These are phyloP conservation scores for Aspergillus thermomutatus DNA, from an alignment of 2,329 filamentous ascomycete species.

Conservation along the genomic window DNA sequence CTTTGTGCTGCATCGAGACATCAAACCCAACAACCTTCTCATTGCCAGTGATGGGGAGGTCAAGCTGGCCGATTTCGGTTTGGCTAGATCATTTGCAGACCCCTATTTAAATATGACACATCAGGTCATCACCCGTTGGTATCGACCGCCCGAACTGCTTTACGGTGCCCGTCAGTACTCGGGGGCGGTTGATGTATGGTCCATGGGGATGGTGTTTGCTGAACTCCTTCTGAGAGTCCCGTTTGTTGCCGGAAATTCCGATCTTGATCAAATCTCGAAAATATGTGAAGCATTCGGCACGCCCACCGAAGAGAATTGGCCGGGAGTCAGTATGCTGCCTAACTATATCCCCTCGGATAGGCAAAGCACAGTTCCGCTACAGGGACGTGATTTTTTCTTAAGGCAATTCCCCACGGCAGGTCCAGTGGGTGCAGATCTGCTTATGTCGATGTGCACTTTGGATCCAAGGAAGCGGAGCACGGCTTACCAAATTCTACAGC, in stretches of 20 bases:
- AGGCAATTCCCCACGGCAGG: slow-evolving; percentile 77
- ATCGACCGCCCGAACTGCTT: slow-evolving; percentile 88
- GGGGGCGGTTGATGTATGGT: slow-evolving; percentile 91
- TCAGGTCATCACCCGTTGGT: slow-evolving; percentile 96
- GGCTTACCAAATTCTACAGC: slow-evolving; percentile 72
- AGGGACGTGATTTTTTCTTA: slow-evolving; percentile 69
- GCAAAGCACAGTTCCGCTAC: slow-evolving; percentile 53
- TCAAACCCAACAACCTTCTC: slow-evolving; percentile 97
- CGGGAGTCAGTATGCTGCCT: slow-evolving; percentile 76
- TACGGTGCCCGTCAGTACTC: slow-evolving; percentile 88
- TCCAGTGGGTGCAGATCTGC: slow-evolving; percentile 76
- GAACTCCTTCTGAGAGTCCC: slow-evolving; percentile 81
- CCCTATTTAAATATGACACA: slow-evolving; percentile 85
- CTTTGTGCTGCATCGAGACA: slow-evolving; percentile 91
- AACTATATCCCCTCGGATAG: slow-evolving; percentile 72
- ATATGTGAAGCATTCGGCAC: slow-evolving; percentile 86
- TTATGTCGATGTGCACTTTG: slow-evolving; percentile 79
- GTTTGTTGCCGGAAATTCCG: slow-evolving; percentile 78
- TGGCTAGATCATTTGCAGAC: slow-evolving; percentile 85
- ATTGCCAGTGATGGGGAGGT: slow-evolving; percentile 90
- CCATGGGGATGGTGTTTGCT: slow-evolving; percentile 86
- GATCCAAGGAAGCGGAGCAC: slow-evolving; percentile 84
- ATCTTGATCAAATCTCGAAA: slow-evolving; percentile 79
- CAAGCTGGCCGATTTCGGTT: slow-evolving; percentile 96
- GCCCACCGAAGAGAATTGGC: slow-evolving; percentile 92